Evolutionary conservation across 495 filamentous ascomycete genomes (phyloP).

Genomic region (Talaromyces liani): DNA sequence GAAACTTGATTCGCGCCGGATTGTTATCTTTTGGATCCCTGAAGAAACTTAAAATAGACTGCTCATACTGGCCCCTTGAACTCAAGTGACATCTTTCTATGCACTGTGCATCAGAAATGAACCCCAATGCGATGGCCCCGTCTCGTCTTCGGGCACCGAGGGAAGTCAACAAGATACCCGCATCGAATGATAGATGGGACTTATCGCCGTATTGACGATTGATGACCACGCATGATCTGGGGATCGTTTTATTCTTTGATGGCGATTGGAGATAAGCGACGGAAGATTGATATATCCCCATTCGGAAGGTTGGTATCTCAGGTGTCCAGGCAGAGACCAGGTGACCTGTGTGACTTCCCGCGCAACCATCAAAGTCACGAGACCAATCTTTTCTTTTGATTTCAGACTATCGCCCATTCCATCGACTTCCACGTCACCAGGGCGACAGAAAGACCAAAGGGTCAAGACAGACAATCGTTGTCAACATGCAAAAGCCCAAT

Average conservation of each 20-base stretch:
- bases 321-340: not conserved
- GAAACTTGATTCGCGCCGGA: not conserved
- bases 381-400: not conserved
- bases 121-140: not conserved
- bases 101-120: not conserved
- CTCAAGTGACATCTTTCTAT: not conserved
- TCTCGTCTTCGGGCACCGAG: not conserved
- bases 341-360: not conserved
- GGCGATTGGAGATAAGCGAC: not conserved
- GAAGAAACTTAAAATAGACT: not conserved
- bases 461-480: not conserved
- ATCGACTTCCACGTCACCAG: not conserved
- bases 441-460: not conserved
- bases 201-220: not conserved
- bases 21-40: not conserved
- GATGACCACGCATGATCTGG: not conserved
- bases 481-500: not conserved
- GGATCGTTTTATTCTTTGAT: not conserved
- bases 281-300: not conserved
- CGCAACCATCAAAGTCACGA: not conserved
- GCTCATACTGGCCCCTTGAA: not conserved
- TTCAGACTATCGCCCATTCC: not conserved
- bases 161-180: not conserved
- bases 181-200: not conserved
- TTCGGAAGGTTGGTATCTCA: not conserved